Evolutionary conservation across 2,329 filamentous ascomycete genomes (phyloP).

Genomic region (Chrysoporthe austroafricana): DNA sequence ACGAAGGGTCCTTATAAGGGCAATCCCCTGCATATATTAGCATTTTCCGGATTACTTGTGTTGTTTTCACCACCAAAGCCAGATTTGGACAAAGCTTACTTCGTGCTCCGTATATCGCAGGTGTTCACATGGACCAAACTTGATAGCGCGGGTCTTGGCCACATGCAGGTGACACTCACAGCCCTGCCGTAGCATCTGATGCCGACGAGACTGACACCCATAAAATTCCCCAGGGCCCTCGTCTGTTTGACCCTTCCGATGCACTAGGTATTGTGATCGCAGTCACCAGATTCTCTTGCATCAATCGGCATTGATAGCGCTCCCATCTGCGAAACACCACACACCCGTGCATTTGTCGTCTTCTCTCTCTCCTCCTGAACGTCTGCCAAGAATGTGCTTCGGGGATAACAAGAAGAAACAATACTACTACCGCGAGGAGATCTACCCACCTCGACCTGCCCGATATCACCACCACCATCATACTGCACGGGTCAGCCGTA

Average conservation of each 20-base stretch:
- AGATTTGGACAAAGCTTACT: not conserved
- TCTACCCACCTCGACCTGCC: not conserved
- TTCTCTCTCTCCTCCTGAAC: not conserved
- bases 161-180: not conserved
- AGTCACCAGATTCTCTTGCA: not conserved
- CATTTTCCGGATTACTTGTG: not conserved
- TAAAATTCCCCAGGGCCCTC: not conserved
- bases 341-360: not conserved
- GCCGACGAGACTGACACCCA: not conserved
- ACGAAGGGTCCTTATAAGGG: conserved; percentile 5
- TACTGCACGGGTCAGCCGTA: conserved; percentile 1
- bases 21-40: not conserved
- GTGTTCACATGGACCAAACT: not conserved
- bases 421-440: conserved; percentile 16
- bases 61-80: not conserved
- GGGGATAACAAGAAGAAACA: not conserved
- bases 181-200: no score
- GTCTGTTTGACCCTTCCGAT: not conserved
- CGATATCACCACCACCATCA: conserved; percentile 3
- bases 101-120: not conserved
- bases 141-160: conserved; percentile 1
- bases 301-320: not conserved
- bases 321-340: not conserved
- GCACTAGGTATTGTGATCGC: not conserved
- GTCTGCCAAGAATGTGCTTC: conserved; percentile 16